Base-by-base conservation (phyloP, 1,139 yeast species). In the Suhomyces ambrosiae region DNA sequence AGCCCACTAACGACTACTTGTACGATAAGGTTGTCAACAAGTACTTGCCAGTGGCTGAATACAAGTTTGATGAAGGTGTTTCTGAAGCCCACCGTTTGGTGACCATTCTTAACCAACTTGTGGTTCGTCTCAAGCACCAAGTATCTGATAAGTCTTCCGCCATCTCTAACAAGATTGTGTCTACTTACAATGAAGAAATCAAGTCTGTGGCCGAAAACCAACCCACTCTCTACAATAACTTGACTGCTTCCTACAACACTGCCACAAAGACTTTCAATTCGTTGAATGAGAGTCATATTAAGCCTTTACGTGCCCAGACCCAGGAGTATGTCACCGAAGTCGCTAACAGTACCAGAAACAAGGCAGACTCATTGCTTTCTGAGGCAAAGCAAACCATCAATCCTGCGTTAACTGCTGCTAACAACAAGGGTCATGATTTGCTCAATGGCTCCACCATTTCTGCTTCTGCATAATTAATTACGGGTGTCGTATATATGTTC, bases 291-390 rank as follows among this genome's bases (percentile, higher is more conserved):
- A 62, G 61, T 33, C 66, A 59, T 53, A 57, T 70, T 37, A 66
- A 61, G 46, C 76, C 76, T 22, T 65, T 70, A 49, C 67, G 61
- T 47, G 52, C 54, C 29, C 69, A 68, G 47, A 69, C 76, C 33
- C 68, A 66, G 42, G 71, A 56, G 36, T 64, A 61, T 48, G 70
- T 63, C 24, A 48, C 47, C 33, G 74, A 67, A 30, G 65, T 66
- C 27, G 61, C 58, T 38, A 61, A 69, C 41, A 66, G 58, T 48
- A 55, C 51, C 40, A 40, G 25, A 30, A 36, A 28, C 31, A 66
- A 60, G 50, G 73, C 72, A 33, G 73, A 65, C 45, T 54, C 61
- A 14, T 52, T 63, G 15, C 49, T 65, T 27, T 49, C 59, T 25
- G 68, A 63, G 11, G 67, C 70, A 30, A 66, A 62, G 48, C 50